Evolutionary conservation across 768 basidiomycete species (phyloP), one percentile per base, ranked within the genome.

Genomic region (Hygrophorus pudorinus): DNA sequence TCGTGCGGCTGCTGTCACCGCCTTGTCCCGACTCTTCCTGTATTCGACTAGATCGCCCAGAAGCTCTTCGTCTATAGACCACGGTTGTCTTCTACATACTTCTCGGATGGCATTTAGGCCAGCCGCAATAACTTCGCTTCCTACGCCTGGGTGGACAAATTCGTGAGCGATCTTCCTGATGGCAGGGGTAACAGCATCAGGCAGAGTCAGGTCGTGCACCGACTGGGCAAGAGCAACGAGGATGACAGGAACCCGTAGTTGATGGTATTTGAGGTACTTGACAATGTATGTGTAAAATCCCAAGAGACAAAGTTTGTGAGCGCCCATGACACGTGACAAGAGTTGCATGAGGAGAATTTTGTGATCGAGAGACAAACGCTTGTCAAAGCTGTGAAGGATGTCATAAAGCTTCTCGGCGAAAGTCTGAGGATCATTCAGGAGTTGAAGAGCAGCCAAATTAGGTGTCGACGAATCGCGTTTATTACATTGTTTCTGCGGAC

Each of bases 331-430:
- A 38, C 96, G 81, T 3, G 91, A 86, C 36, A 98, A 76, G 40
- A 99, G 82, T 58, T 96, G 91, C 90, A 98, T 94, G 59, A 97
- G 71, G 50, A 98, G 73, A 45, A 99, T 85, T 65, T 96, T 97
- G 71, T 98, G 96, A 54, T 97, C 93, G 46, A 98, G 76, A 27
- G 89, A 86, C 59, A 89, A 91, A n/a, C 85, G 85, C 61, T 90
- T 92, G 72, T 98, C 94, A 61, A 92, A 80, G 35, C 71, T 74
- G 53, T 79, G 79, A 33, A 99, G 67, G 41, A 76, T 73, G 53
- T 91, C 85, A 58, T 90, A 96, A 0, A 99, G 73, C 61, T 86
- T 92, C 65, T 99, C 96, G 20, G 79, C 82, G 58, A 98, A 98
- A 0, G 85, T 85, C 61, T 99, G 94, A 2, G 96, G 91, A 58